Conservation (phyloP, 2,329 filamentous ascomycete species). For the Trichoderma atroviride region DNA sequence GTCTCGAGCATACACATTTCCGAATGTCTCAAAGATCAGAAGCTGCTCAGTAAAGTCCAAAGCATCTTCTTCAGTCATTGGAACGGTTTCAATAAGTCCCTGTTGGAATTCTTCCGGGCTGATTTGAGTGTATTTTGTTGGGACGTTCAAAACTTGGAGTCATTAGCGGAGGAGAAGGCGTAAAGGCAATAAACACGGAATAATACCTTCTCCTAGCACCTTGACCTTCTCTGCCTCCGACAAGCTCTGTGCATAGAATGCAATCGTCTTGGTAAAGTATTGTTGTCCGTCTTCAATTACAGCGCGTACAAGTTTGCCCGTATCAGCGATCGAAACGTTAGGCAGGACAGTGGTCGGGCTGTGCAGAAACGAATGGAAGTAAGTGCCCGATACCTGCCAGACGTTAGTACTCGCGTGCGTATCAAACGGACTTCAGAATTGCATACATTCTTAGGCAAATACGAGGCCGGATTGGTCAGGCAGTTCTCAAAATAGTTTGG, state of each 20-base stretch:
- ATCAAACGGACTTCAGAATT: no score
- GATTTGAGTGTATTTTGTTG: neutral
- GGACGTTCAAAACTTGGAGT: no score
- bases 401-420: no score
- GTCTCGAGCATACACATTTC: neutral
- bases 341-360: neutral
- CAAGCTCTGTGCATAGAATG: neutral
- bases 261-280: neutral
- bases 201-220: neutral
- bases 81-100: neutral
- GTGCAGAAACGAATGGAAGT: neutral
- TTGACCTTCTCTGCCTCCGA: neutral
- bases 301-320: neutral
- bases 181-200: fast-evolving
- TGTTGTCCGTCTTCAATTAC: neutral
- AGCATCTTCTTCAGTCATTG: neutral
- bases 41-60: slow-evolving; percentile 12
- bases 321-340: slow-evolving; percentile 1
- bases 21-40: neutral
- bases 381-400: neutral
- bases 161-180: no score
- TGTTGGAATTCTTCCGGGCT: neutral
- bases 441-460: no score
- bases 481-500: slow-evolving; percentile 11
- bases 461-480: neutral